Conservation (phyloP, 164 flowering plant genomes). For the grape (Vitis vinifera) region ASM3070453v1 NC_081808.1:17933501-17934000, state of each 20-base stretch:
- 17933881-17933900: background rate
- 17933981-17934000: too few relatives aligned
- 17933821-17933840: slow-evolving; percentile 63
- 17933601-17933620: slow-evolving; percentile 85
- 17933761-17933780: slow-evolving; percentile 62
- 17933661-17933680: slow-evolving; percentile 76
- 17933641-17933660: slow-evolving; percentile 82
- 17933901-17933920: background rate
- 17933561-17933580: slow-evolving; percentile 96
- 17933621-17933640: slow-evolving; percentile 73
- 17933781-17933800: slow-evolving; percentile 79
- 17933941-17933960: too few relatives aligned
- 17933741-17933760: slow-evolving; percentile 75
- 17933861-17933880: slow-evolving; percentile 67
- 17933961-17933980: too few relatives aligned
- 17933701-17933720: slow-evolving; percentile 75
- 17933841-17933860: slow-evolving; percentile 84
- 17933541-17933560: slow-evolving; percentile 91
- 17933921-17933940: background rate
- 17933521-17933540: slow-evolving; percentile 83
- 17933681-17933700: slow-evolving; percentile 48
- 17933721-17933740: slow-evolving; percentile 88
- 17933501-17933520: slow-evolving; percentile 1
- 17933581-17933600: slow-evolving; percentile 75
- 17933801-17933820: slow-evolving; percentile 84